Base-by-base conservation (phyloP, 2,329 filamentous ascomycete species). In the Periconia sp. region DNA sequence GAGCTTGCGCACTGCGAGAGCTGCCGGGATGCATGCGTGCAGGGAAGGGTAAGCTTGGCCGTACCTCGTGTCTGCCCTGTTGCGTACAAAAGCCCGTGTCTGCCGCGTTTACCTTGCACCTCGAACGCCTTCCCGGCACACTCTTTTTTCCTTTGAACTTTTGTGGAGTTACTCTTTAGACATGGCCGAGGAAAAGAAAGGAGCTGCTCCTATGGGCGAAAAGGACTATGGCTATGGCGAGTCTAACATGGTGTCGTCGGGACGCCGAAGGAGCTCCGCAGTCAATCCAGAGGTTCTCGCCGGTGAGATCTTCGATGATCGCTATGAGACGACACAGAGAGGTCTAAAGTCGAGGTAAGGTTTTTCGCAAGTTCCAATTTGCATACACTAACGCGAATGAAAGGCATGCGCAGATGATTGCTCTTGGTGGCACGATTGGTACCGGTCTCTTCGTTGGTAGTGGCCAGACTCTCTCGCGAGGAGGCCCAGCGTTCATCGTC, bases 391-490 rank as follows among this genome's bases (percentile, higher is more conserved):
- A 75, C 19, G 66, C 70, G 10, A 73, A 74, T 8, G 12, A 10
- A 61, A 80, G 31, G 64, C 73, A 46, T 72, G 73, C 52, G 74
- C 77, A 83, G 64, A 82, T 83, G 80, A 83, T 83, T 63, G 78
- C 79, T 46, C 80, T 82, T n/a, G 79, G 79, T 51, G 80, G 80
- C 39, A 80, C 79, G 12, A 82, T 83, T 43, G 80, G 80, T 54
- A 80, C 80, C 48, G 80, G 80, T 66, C 79, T 83, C 66, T 83
- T 82, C 60, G 80, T 83, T 50, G 79, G 80, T 45, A 79, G 77
- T 17, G 80, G 80, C 49, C 64, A 71, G 49, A 80, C 80, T 16
- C 68, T 82, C 72, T 40, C 48, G 36, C 59, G 59, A 21, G 58
- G 59, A 18, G 60, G 60, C 11, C 60, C 60, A 26, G 60, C 57